Evolutionary conservation across 192 early-diverging fungal genomes (phyloP), one percentile per base, ranked within the genome.

Genomic region (Linnemannia zychae): DNA sequence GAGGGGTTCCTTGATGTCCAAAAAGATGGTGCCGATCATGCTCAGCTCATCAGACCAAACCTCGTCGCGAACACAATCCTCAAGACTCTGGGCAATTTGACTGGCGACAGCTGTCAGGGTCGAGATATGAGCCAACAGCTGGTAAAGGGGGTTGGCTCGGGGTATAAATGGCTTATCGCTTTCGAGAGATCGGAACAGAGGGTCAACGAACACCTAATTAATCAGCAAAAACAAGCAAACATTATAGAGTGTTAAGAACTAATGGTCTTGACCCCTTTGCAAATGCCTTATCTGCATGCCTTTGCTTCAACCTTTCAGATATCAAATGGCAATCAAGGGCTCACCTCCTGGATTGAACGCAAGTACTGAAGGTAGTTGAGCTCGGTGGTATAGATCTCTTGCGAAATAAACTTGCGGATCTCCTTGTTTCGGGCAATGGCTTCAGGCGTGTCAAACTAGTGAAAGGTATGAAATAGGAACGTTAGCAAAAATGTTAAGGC

Each of bases 371-470:
- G 68, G 34, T 91, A 91, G 63, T 89, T 89, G 4, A 78, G 48
- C 73, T 91, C 90, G 5, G 90, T 91, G 16, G 90, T 87, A 37
- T 89, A 79, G 47, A 91, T 86, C 84, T 91, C 90, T 22, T 88
- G 84, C 17, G 88, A 82, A 50, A 91, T 87, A 67, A 85, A 91
- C 76, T 84, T 84, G 77, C 82, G 82, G 60, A 84, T 84, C 73
- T 84, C 82, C 68, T 79, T 84, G 69, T 84, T 84, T 33, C 82
- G 76, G 18, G 82, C 77, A 50, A 84, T 79, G 1, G 82, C 82
- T 20, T 84, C 82, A 0, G 82, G 82, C 0, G 82, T 84, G 65
- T 84, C 82, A 71, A 84, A 84, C 82, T 84, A 84, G 38, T 24
- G 72, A 11, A 2, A 7, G 48, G 28, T 28, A 63, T 63, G 24